phyloP scores from a whole-genome alignment of 441 rosid species.

The Mallotus repandus region DNA sequence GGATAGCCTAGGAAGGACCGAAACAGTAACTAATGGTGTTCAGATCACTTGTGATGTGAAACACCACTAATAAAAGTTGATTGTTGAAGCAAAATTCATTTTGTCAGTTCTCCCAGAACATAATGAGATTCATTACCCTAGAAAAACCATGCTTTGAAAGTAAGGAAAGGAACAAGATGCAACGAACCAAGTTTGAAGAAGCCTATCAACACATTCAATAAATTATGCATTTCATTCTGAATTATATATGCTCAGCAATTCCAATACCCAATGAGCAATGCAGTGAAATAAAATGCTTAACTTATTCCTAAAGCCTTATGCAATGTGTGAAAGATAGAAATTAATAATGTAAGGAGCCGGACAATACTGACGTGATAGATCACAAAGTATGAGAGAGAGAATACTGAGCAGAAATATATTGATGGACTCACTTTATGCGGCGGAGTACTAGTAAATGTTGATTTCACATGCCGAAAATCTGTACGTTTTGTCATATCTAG shows the following conservation, averaged over 20 bases:
- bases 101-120: background rate
- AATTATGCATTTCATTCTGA: background rate
- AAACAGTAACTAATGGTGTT: background rate
- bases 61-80: background rate
- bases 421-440: conserved; percentile 67
- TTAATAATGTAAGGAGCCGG: background rate
- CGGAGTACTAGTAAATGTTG: conserved; percentile 72
- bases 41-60: conserved; percentile 4
- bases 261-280: background rate
- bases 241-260: background rate
- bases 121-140: background rate
- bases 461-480: conserved; percentile 74
- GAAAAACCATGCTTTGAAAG: background rate
- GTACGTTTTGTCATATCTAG: conserved; percentile 93
- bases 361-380: background rate
- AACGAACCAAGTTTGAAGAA: background rate
- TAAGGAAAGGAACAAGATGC: background rate
- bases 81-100: background rate
- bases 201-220: background rate
- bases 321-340: background rate
- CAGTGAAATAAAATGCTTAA: background rate
- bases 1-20: background rate
- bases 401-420: background rate
- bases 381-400: background rate
- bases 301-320: background rate